Base-by-base conservation (phyloP, 164 flowering plant genomes). In the Aristolochia fimbriata region DNA sequence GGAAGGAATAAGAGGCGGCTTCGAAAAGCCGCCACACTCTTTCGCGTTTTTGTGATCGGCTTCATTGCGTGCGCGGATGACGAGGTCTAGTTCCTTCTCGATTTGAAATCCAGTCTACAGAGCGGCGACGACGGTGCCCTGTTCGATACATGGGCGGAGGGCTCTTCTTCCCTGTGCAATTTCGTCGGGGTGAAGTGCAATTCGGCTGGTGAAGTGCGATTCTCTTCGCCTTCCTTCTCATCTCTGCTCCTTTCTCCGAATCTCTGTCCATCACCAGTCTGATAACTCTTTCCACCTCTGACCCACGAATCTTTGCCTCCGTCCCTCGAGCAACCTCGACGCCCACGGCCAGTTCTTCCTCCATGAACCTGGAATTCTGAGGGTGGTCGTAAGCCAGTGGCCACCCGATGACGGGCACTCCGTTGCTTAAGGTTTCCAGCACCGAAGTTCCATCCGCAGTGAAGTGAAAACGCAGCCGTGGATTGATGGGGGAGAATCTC, bases 151-250 rank as follows among this genome's bases (percentile, higher is more conserved):
- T 86, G 93, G 93, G 47, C 11, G 4, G 54, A 64, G 2, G 60
- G n/a, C 0, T 43, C 45, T 47, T 10, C 45, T 51, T 10, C 61
- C 1, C 31, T 57, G 0, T 81, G 88, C 77, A 78, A 66, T 61
- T 87, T 85, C 75, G 60, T 71, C 30, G 95, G 95, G 23, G 48
- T 87, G 14, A 47, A 14, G 11, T 87, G 95, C 72, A 60, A 77
- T 48, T 59, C 73, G 4, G 37, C 62, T 3, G 66, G 70, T n/a
- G n/a, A n/a, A n/a, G n/a, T n/a, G n/a, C n/a, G 45, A 46, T 24
- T 15, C 22, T 22, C 51, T 4, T 43, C 8, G 51, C 61, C 15
- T 45, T 58, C 51, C 19, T 58, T 58, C 61, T 45, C 51, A 58
- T 58, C 51, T 58, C 61, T 33, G 3, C 17, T 50, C 61, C 61